Percentiles rank a stretch among this genome's conserved stretches.
phyloP scores from a whole-genome alignment of 2,329 filamentous ascomycete genomes.

The Microsporum audouinii region DNA sequence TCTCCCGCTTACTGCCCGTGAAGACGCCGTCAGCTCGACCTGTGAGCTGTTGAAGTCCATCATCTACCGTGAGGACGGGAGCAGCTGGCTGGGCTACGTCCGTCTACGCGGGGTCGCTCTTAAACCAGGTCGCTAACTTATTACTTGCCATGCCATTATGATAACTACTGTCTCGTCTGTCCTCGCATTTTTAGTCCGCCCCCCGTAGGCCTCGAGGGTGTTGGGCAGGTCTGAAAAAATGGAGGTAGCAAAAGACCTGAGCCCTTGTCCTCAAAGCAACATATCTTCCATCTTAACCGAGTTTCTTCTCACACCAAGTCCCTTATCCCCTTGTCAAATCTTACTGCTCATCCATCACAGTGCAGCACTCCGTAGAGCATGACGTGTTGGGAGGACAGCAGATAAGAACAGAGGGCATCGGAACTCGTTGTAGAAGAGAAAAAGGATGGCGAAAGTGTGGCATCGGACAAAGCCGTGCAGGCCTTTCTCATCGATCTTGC shows the following conservation, averaged over 20 bases:
- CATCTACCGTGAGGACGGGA: constrained; percentile 47
- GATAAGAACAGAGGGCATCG: background rate
- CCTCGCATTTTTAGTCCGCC: constrained; percentile 47
- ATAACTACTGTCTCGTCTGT: constrained; percentile 26
- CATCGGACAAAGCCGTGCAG: constrained; percentile 5
- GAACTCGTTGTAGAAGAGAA: constrained; percentile 2
- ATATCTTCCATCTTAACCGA: background rate
- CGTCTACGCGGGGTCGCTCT: constrained; percentile 34
- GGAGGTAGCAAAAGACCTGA: constrained; percentile 23
- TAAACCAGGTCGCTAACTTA: constrained; percentile 15
- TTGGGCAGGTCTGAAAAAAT: constrained; percentile 45
- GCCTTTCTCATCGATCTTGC: constrained; percentile 34
- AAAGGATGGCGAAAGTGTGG: background rate
- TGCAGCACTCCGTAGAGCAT: constrained; percentile 6
- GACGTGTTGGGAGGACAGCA: constrained; percentile 7
- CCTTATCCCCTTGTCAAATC: constrained; percentile 12
- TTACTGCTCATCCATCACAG: constrained; percentile 17
- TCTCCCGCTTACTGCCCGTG: constrained; percentile 39
- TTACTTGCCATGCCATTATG: background rate
- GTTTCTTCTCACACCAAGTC: constrained; percentile 4
- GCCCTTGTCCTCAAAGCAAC: background rate
- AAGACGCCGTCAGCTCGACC: constrained; percentile 44
- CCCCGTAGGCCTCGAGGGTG: constrained; percentile 38
- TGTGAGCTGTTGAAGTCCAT: constrained; percentile 45
- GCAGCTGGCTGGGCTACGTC: constrained; percentile 40